These are phyloP conservation scores for Inga oerstediana DNA, from an alignment of 306 rosid genomes.

Conservation along the genomic window DNA sequence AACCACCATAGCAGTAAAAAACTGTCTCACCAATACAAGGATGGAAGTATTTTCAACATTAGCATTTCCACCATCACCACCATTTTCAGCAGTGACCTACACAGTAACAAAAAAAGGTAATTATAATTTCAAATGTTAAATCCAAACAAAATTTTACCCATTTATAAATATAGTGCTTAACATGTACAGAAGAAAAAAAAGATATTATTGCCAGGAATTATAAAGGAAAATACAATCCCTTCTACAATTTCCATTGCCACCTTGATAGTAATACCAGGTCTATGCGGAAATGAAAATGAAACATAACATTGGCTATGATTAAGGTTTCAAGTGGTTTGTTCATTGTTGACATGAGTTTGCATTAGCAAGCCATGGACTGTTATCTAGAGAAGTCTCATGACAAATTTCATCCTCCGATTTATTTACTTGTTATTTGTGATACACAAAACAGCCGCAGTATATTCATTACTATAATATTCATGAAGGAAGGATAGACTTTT, in stretches of 20 bases:
- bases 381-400: not conserved
- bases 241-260: not conserved
- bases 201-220: too few relatives aligned
- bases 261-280: not conserved
- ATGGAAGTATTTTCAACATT: constrained; percentile 49
- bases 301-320: not conserved
- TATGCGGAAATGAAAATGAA: not conserved
- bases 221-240: not conserved
- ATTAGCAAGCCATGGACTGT: not conserved
- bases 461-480: not conserved
- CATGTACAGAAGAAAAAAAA: not conserved
- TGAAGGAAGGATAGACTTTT: not conserved
- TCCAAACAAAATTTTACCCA: constrained; percentile 23
- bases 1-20: constrained; percentile 80
- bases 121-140: constrained; percentile 24
- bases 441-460: not conserved
- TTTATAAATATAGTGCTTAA: not conserved
- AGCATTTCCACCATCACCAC: constrained; percentile 43
- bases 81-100: constrained; percentile 74
- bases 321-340: not conserved
- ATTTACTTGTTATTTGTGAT: not conserved
- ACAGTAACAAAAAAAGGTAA: constrained; percentile 23
- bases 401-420: not conserved
- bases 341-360: not conserved
- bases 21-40: constrained; percentile 61